These are phyloP conservation scores for Phytomonas francai DNA, from an alignment of 208 protist species.

Conservation along the genomic window DNA sequence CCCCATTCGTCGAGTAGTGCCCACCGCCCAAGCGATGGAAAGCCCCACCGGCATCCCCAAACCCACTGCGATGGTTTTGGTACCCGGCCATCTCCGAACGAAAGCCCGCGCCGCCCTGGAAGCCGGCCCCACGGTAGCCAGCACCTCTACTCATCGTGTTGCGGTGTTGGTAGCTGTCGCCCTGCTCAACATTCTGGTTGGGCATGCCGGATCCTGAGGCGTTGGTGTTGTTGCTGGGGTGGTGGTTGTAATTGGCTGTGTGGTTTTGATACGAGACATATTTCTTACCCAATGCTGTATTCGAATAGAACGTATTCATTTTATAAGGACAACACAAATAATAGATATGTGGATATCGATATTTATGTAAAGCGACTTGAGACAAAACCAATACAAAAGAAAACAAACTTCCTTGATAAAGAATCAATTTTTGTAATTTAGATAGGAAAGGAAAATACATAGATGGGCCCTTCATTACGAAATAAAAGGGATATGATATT, in stretches of 20 bases:
- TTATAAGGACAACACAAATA: conserved; percentile 4
- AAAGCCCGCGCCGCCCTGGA: conserved; percentile 1
- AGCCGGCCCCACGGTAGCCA: conserved; percentile 11
- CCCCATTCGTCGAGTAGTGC: not conserved
- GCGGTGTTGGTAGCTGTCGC: not conserved
- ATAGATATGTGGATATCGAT: conserved; percentile 2
- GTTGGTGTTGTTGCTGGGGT: conserved; percentile 16
- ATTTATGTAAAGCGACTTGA: conserved; percentile 9
- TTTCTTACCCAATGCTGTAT: not conserved
- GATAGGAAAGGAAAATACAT: conserved; percentile 1
- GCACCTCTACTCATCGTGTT: not conserved
- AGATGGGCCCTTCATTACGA: not conserved
- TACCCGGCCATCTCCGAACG: conserved; percentile 4
- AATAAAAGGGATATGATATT: not conserved
- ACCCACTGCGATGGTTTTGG: conserved; percentile 5
- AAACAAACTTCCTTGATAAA: conserved; percentile 6
- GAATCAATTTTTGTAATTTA: conserved; percentile 9
- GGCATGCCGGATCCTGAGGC: not conserved
- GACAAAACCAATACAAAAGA: conserved; percentile 18
- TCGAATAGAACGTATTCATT: conserved; percentile 6
- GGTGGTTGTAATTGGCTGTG: conserved; percentile 15
- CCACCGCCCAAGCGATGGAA: not conserved
- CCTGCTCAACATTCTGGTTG: conserved; percentile 1
- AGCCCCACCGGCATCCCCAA: not conserved
- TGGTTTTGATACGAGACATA: not conserved